Evolutionary conservation across 2,329 filamentous ascomycete genomes (phyloP), one percentile per base, ranked within the genome.

Genomic region (Microdochium paspali): DNA sequence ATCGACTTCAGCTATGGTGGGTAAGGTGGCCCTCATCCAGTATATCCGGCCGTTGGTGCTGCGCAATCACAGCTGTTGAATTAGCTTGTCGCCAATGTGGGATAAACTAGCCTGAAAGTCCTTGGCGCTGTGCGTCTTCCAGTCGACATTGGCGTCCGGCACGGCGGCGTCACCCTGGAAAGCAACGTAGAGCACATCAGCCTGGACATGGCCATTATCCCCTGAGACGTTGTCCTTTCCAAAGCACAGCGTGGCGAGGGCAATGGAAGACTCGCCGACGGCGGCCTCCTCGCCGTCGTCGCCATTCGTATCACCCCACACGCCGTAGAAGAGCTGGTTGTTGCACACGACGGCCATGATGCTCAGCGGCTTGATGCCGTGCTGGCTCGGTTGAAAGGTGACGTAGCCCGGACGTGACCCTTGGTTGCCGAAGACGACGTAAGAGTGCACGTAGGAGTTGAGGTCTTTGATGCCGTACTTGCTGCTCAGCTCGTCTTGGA

Each of bases 291-390:
- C 49, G 9, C 65, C 63, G 45, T 68, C 66, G 24, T 68, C 70
- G 12, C 73, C 74, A 47, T 78, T 78, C 10, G 66, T 71, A 54
- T 79, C 74, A 12, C 73, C 74, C 73, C 72, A 77, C 28, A 79
- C 60, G 3, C 73, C 74, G 51, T 77, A 78, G 48, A 72, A 66
- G 54, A 75, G 57, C 51, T 73, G 61, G 21, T 66, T 59, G n/a
- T 65, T 66, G 50, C 74, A 77, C 13, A 77, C 71, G 6, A 76
- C 69, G 0, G 71, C 73, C 55, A 78, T 71, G 2, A 77, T 61
- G 51, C 70, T 71, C 47, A 78, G 56, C 2, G 72, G 71, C 57
- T 71, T 53, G 50, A 77, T 65, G 2, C 66, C 68, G 20, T 62
- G 53, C 2, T 61, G 45, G 39, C 58, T 50, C 0, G 70, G 68